Percentiles rank a stretch among this genome's conserved stretches.
phyloP scores from a whole-genome alignment of 1,139 yeast species.

The Blastobotrys serpentis region DNA sequence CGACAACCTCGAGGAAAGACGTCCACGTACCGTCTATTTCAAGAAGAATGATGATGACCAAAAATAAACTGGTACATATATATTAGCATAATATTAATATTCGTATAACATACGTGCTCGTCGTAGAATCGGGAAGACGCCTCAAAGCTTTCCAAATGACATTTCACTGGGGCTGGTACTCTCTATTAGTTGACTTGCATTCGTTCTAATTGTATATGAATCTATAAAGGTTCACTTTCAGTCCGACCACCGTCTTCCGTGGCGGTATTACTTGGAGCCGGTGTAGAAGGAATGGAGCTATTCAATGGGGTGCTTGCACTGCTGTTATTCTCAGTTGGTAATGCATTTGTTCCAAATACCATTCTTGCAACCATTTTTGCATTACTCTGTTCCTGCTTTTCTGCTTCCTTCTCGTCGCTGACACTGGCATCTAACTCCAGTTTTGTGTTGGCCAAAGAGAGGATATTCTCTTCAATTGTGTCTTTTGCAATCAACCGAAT shows the following conservation, averaged over 20 bases:
- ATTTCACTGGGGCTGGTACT: too few species aligned
- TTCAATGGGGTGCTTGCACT: slow-evolving; percentile 7
- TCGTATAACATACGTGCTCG: not conserved
- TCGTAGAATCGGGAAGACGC: too few species aligned
- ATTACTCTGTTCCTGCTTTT: slow-evolving; percentile 56
- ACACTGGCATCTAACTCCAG: slow-evolving; percentile 79
- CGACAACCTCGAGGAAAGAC: slow-evolving; percentile 27
- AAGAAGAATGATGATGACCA: slow-evolving; percentile 10
- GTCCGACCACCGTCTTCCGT: not conserved
- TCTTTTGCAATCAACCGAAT: slow-evolving; percentile 68
- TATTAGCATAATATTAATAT: slow-evolving; percentile 1
- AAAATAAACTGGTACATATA: not conserved
- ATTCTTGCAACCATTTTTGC: slow-evolving; percentile 49
- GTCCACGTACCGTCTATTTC: slow-evolving; percentile 27
- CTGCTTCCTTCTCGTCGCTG: slow-evolving; percentile 48
- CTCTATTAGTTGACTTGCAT: too few species aligned
- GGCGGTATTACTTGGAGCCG: not conserved
- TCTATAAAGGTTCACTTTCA: slow-evolving; percentile 1
- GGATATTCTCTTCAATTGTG: slow-evolving; percentile 87
- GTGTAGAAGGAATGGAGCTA: not conserved
- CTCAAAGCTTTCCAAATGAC: too few species aligned
- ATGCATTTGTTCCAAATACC: slow-evolving; percentile 28
- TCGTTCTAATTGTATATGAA: too few species aligned
- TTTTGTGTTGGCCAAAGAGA: slow-evolving; percentile 84
- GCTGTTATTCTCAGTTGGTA: slow-evolving; percentile 8